These are phyloP conservation scores for Sporobolus alterniflorus DNA, from an alignment of 202 grass and related monocot species.

Conservation along the genomic window DNA sequence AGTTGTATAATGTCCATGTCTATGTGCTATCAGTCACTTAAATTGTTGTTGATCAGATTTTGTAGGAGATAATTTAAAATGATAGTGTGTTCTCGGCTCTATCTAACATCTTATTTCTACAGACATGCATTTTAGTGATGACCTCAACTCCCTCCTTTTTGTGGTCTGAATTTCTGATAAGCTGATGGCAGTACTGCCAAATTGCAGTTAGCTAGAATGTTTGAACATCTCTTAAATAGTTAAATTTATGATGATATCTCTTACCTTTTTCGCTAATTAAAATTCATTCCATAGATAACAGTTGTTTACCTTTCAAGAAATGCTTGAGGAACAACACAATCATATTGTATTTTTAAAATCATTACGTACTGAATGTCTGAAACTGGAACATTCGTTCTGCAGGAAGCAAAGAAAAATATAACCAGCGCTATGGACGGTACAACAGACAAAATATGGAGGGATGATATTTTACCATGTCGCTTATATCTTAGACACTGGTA, in stretches of 20 bases:
- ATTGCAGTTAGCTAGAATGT: constrained; percentile 12
- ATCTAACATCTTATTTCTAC: not conserved
- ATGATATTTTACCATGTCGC: constrained; percentile 88
- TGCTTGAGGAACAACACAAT: not conserved
- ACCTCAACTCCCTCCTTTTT: not conserved
- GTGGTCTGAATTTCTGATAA: not conserved
- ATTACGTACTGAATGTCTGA: not conserved
- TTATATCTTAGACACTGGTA: constrained; percentile 96
- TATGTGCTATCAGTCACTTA: constrained; percentile 2
- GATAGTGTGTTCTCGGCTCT: not conserved
- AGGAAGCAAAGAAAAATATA: constrained; percentile 88
- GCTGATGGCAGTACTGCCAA: not conserved
- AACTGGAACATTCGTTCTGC: constrained; percentile 20
- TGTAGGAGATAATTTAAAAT: constrained; percentile 15
- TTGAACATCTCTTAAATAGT: not conserved
- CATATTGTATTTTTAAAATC: not conserved
- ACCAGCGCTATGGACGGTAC: constrained; percentile 76
- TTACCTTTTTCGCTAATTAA: not conserved
- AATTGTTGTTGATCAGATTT: not conserved
- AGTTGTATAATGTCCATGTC: constrained; percentile 19
- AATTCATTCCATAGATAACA: not conserved
- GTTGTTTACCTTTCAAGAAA: not conserved
- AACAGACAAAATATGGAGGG: constrained; percentile 88
- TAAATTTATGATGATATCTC: constrained; percentile 11
- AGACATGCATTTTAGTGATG: not conserved